Base-by-base conservation (phyloP, 805 yeast species). In the Komagataella pseudopastoris region DNA sequence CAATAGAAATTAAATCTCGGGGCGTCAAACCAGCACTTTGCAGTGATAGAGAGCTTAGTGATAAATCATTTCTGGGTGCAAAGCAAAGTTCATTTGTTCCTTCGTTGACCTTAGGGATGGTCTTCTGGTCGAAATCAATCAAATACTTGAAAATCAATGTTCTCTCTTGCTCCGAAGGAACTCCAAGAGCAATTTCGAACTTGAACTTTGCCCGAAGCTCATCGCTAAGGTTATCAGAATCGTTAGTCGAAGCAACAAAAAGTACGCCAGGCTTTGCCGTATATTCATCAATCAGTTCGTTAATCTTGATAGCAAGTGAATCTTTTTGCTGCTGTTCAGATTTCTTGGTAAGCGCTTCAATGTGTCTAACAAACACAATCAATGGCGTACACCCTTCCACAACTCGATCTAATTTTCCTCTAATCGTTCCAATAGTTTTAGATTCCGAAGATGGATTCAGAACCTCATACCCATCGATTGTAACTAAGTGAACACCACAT, bases 21-120 rank as follows among this genome's bases (percentile, higher is more conserved):
- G 97, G 95, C 0, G 93, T 85, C 51, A 91, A 71, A 18, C 98
- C 98, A 2, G 98, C 98, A 53, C 96, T 85, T 59, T 89, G 96
- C 49, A 85, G 67, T 0, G 97, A 85, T 30, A 93, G 68, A 0
- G 78, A 66, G 1, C 72, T 66, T 5, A 76, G 58, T 2, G 80
- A 74, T 3, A 89, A 77, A 57, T 84, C 83, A 12, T 69, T 30
- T 45, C 36, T 51, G 54, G n/a, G 39, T 52, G 17, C 17, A 18
- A 49, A 49, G 10, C 23, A 14, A 49, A 17, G 14, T 6, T 22
- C 36, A 14, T 14, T 46, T 24, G 23, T 43, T 44, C 44, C 23
- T 16, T 54, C 12, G 6, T 8, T 18, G 47, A 22, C 12, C 49
- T 16, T 47, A 12, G 51, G 46, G 6, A 24, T 23, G 39, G 12